Evolutionary conservation across 768 basidiomycete species (phyloP).

Genomic region (Suillus subalutaceus): DNA sequence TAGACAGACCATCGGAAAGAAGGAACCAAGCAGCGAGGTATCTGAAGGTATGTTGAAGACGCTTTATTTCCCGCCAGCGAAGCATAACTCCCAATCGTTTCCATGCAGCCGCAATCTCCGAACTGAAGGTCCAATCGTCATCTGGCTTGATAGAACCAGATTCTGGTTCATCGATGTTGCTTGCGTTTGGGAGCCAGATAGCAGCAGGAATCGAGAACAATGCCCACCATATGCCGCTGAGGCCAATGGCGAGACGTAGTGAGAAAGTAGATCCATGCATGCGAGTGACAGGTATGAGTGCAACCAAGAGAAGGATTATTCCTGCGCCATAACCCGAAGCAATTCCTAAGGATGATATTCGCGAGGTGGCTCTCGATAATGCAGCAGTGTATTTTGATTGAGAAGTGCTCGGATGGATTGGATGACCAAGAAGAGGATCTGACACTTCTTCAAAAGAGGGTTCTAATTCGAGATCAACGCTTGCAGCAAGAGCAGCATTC

Average conservation of each 20-base stretch:
- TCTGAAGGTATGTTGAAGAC: conserved; percentile 80
- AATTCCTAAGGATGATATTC: conserved; percentile 83
- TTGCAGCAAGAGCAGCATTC: conserved; percentile 16
- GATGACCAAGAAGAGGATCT: conserved; percentile 39
- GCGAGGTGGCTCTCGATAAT: conserved; percentile 76
- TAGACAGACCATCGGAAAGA: conserved; percentile 77
- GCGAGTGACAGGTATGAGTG: conserved; percentile 75
- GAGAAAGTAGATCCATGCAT: conserved; percentile 78
- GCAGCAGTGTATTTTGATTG: conserved; percentile 51
- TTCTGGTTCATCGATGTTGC: conserved; percentile 7
- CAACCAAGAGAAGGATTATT: conserved; percentile 71
- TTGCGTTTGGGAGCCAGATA: conserved; percentile 63
- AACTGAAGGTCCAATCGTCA: conserved; percentile 45
- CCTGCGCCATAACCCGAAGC: conserved; percentile 87
- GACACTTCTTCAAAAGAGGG: conserved; percentile 32
- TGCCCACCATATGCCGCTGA: conserved; percentile 90
- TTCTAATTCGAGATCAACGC: conserved; percentile 21
- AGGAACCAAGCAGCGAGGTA: conserved; percentile 95
- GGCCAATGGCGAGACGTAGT: conserved; percentile 79
- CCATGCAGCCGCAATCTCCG: conserved; percentile 75
- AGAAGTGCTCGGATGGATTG: conserved; percentile 27
- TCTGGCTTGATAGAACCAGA: conserved; percentile 20
- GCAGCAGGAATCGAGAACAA: conserved; percentile 79
- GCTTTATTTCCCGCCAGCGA: conserved; percentile 68
- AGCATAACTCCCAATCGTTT: conserved; percentile 75